Evolutionary conservation across 345 rosid species (phyloP).

Genomic region (Populus euphratica): DNA sequence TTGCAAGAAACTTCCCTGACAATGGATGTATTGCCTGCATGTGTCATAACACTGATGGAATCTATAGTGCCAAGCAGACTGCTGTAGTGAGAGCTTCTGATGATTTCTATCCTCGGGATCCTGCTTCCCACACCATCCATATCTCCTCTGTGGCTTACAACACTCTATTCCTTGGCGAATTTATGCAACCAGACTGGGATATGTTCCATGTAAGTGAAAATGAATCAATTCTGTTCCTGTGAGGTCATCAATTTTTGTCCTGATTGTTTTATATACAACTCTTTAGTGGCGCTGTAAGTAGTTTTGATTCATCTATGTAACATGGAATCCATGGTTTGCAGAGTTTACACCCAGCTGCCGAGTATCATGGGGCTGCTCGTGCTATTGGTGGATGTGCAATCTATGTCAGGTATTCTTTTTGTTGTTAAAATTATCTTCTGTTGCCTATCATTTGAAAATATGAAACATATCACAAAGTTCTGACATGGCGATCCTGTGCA

Average conservation of each 20-base stretch:
- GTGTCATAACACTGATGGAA: conserved; percentile 94
- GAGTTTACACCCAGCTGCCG: conserved; percentile 96
- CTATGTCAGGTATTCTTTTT: conserved; percentile 70
- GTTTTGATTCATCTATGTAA: neutral
- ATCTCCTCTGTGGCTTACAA: conserved; percentile 91
- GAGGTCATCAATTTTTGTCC: neutral
- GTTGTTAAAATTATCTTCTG: neutral
- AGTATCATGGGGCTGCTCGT: conserved; percentile 94
- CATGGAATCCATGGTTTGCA: conserved; percentile 29
- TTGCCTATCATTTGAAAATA: neutral
- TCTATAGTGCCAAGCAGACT: conserved; percentile 91
- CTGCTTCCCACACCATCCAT: conserved; percentile 95
- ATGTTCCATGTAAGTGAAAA: conserved; percentile 91
- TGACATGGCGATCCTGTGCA: conserved; percentile 15
- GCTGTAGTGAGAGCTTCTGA: conserved; percentile 93
- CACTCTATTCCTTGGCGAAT: conserved; percentile 90
- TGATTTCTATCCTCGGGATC: conserved; percentile 88
- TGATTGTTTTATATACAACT: neutral
- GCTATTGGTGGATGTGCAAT: conserved; percentile 95
- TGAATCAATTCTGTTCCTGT: neutral
- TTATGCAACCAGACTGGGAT: conserved; percentile 99
- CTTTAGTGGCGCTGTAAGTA: neutral
- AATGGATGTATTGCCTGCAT: conserved; percentile 96
- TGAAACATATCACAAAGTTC: neutral
- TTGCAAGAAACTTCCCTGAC: conserved; percentile 71